Evolutionary conservation across 179 eudicot genomes (phyloP), one percentile per base, ranked within the genome.

Genomic region (Sideroxylon spinosum): DNA sequence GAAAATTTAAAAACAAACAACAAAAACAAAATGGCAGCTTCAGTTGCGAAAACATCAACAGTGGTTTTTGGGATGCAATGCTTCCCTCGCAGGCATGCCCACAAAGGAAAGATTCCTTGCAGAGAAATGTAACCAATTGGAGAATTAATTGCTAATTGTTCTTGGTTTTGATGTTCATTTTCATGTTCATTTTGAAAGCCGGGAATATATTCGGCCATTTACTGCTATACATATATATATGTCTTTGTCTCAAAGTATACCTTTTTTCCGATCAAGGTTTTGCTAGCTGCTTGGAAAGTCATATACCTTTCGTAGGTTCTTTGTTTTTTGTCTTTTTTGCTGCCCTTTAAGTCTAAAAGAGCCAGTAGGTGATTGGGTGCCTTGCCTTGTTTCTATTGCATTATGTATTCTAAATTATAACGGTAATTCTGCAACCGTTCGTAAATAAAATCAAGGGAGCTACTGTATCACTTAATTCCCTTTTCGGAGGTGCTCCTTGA

Each of bases 21-120:
- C 5, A 60, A 2, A 2, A 7, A 60, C 1, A 8, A 52, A 52
- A 52, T 13, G 14, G 44, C 29, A 7, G 49, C 71, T 9, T 67
- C 67, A 8, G 23, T 63, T 20, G 20, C 7, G 71, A 26, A 1
- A 14, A 28, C 12, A 66, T 13, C 46, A 66, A 67, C 50, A 32
- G 20, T 14, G 52, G 71, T 53, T 37, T 67, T 17, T 29, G 71
- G 71, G 50, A 67, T 32, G 71, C 71, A 32, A 67, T 32, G 71
- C 71, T 67, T 67, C 71, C 32, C 7, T 20, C 32, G 48, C 48
- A 67, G 71, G 71, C 50, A 67, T 37, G 22, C 49, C 71, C 44
- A 37, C 44, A 0, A 3, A 48, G 77, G 75, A 77, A 57, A 73
- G 81, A 81, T 77, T 77, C 81, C 78, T 73, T 73, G 49, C 69